A percentile compares a stretch with the other conserved stretches of the same genome.
Conservation (phyloP, 495 filamentous ascomycete species). For the Chaetomium cochliodes region DNA sequence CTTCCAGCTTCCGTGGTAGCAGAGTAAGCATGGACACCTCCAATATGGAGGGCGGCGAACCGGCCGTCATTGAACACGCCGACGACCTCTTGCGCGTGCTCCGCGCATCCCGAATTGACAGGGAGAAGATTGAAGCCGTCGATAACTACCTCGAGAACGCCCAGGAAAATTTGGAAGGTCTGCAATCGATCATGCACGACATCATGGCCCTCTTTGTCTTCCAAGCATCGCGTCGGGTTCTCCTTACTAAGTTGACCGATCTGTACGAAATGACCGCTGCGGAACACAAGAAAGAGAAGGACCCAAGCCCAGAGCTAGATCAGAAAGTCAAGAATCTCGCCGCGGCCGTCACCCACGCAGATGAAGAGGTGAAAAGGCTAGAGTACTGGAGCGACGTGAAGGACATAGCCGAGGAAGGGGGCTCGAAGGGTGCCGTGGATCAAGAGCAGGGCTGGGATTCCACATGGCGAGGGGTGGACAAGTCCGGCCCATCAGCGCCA, state of each 20-base stretch:
- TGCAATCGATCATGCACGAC: conserved; percentile 74
- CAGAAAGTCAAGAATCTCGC: conserved; percentile 53
- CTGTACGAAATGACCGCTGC: conserved; percentile 54
- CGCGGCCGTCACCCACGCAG: conserved; percentile 59
- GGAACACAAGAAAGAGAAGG: conserved; percentile 15
- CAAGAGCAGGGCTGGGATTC: conserved; percentile 46
- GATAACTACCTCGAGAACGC: conserved; percentile 75
- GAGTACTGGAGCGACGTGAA: conserved; percentile 78
- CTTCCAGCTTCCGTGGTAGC: conserved; percentile 27
- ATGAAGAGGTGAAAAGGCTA: conserved; percentile 63
- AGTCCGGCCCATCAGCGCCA: conserved; percentile 39
- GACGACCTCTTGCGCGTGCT: conserved; percentile 62
- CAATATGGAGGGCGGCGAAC: conserved; percentile 17
- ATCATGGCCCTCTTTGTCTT: conserved; percentile 88
- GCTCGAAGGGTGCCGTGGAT: conserved; percentile 48
- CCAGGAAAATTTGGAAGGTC: conserved; percentile 74
- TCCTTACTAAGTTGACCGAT: conserved; percentile 65
- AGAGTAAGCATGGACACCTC: conserved; percentile 29
- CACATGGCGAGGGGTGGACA: conserved; percentile 45
- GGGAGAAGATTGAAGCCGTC: conserved; percentile 82
- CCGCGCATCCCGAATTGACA: conserved; percentile 70
- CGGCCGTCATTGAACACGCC: conserved; percentile 60
- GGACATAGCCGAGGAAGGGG: conserved; percentile 56
- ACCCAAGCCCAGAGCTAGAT: conserved; percentile 26
- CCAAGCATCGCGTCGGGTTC: conserved; percentile 76